Evolutionary conservation across 805 yeast species (phyloP).

Genomic region (Saccharomyces cerevisiae): DNA sequence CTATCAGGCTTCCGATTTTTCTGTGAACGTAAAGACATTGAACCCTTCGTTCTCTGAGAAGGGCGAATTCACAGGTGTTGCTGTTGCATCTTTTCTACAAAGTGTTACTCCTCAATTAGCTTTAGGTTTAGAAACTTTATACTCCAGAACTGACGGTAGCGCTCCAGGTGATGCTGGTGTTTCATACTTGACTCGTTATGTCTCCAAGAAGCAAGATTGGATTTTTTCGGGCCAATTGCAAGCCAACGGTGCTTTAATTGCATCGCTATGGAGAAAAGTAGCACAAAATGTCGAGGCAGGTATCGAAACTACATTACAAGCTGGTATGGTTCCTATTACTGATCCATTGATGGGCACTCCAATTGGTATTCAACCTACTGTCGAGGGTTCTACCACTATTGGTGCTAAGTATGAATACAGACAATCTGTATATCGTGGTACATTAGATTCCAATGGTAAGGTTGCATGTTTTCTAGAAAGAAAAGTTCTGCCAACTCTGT

Average conservation of each 20-base stretch:
- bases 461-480: constrained; percentile 87
- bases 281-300: constrained; percentile 93
- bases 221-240: constrained; percentile 88
- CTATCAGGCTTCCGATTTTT: constrained; percentile 80
- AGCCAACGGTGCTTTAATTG: constrained; percentile 83
- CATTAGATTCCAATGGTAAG: constrained; percentile 83
- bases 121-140: constrained; percentile 86
- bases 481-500: constrained; percentile 84
- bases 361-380: constrained; percentile 72
- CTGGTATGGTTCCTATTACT: constrained; percentile 64
- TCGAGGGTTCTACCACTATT: constrained; percentile 85
- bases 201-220: constrained; percentile 65
- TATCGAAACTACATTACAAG: constrained; percentile 75
- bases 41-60: constrained; percentile 67
- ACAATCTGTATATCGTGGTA: constrained; percentile 92
- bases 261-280: constrained; percentile 90
- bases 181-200: constrained; percentile 84
- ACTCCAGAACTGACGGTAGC: constrained; percentile 60
- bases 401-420: constrained; percentile 98
- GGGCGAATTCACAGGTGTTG: constrained; percentile 78
- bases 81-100: constrained; percentile 86
- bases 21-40: constrained; percentile 80
- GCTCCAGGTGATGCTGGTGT: constrained; percentile 87
- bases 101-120: constrained; percentile 76
- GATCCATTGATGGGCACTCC: constrained; percentile 72